Evolutionary conservation across 345 rosid species (phyloP).

Genomic region (Pistacia atlantica): DNA sequence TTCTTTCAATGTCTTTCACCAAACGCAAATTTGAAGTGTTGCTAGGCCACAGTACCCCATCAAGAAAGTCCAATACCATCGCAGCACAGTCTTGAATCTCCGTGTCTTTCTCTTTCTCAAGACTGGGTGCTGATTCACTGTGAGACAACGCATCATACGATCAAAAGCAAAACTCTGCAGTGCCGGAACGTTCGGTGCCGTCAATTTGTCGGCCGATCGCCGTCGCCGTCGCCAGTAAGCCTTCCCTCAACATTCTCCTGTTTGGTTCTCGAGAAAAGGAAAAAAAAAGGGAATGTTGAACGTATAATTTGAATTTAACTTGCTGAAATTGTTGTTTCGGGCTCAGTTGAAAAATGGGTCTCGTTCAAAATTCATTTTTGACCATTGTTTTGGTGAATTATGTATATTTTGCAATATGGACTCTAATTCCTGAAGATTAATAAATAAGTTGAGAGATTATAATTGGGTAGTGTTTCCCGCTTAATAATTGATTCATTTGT

Average conservation of each 20-base stretch:
- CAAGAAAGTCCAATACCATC: background rate
- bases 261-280: background rate
- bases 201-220: background rate
- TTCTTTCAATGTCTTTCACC: too few relatives aligned
- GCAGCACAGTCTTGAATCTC: background rate
- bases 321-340: background rate
- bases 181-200: background rate
- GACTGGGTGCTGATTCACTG: background rate
- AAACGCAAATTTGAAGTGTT: too few relatives aligned
- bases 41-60: background rate
- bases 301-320: background rate
- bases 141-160: background rate
- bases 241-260: background rate
- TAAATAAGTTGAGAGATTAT: background rate
- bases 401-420: background rate
- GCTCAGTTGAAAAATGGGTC: background rate
- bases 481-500: background rate
- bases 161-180: background rate
- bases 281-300: background rate
- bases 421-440: background rate
- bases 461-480: background rate
- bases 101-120: background rate
- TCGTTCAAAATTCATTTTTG: conserved; percentile 8
- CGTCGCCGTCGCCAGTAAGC: conserved; percentile 4
- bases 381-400: background rate